These are phyloP conservation scores for Ustilago tritici DNA, from an alignment of 1,284 basidiomycete genomes.

Conservation along the genomic window DNA sequence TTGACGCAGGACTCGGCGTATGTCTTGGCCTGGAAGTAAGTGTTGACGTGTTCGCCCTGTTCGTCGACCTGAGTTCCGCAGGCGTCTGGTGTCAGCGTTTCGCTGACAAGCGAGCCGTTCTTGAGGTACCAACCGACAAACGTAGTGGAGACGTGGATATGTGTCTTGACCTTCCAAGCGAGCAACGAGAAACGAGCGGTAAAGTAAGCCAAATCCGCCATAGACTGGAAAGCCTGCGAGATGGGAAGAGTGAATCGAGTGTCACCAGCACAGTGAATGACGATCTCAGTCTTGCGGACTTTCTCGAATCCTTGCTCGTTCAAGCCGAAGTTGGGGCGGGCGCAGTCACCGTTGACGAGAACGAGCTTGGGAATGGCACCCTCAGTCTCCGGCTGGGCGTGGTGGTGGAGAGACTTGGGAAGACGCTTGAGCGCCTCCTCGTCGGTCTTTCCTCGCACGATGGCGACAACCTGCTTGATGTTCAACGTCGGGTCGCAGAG, in stretches of 20 bases:
- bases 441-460: constrained; percentile 44
- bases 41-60: constrained; percentile 49
- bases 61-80: constrained; percentile 38
- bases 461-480: constrained; percentile 49
- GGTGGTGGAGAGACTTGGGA: constrained; percentile 41
- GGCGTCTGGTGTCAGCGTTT: constrained; percentile 36
- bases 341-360: constrained; percentile 48
- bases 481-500: constrained; percentile 32
- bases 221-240: constrained; percentile 38
- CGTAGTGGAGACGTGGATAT: constrained; percentile 54
- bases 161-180: constrained; percentile 52
- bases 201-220: constrained; percentile 50
- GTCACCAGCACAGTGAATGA: constrained; percentile 54
- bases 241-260: constrained; percentile 49
- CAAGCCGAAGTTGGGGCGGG: constrained; percentile 45
- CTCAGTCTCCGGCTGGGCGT: constrained; percentile 27
- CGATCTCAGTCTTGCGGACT: constrained; percentile 50
- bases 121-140: constrained; percentile 53
- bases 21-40: constrained; percentile 56
- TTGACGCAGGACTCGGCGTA: constrained; percentile 50
- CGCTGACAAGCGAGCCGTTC: constrained; percentile 47
- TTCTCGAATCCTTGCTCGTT: constrained; percentile 37
- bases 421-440: constrained; percentile 46
- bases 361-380: constrained; percentile 38
- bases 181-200: constrained; percentile 50